A percentile compares a stretch with the other conserved stretches of the same genome.
These are phyloP conservation scores for Phascolomyces articulosus DNA, from an alignment of 371 early-diverging fungal species.

Conservation along the genomic window DNA sequence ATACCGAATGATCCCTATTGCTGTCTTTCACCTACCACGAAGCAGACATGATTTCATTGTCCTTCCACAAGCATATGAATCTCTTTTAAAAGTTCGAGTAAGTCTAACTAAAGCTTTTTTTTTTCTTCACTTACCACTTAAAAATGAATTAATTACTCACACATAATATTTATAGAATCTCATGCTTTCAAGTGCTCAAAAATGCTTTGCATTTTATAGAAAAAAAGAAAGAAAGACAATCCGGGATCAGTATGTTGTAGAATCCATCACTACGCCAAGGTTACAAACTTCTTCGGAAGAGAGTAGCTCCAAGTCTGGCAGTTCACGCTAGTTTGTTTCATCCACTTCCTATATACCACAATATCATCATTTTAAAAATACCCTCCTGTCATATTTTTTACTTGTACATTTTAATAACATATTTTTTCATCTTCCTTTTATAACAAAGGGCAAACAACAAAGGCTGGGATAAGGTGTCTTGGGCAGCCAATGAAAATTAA, in stretches of 20 bases:
- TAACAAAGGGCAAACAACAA: too few species aligned
- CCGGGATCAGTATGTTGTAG: neutral
- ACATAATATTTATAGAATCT: neutral
- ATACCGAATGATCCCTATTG: neutral
- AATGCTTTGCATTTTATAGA: neutral
- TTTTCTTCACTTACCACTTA: neutral
- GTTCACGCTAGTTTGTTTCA: too few species aligned
- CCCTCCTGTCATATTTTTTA: too few species aligned
- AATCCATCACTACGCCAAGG: neutral
- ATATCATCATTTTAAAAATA: too few species aligned
- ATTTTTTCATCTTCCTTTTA: too few species aligned
- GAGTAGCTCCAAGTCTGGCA: neutral
- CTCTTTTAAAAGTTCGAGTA: neutral
- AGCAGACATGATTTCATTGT: neutral
- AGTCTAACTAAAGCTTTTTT: neutral
- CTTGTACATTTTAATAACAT: too few species aligned
- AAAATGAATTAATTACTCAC: neutral
- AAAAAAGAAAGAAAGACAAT: neutral
- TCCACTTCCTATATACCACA: too few species aligned
- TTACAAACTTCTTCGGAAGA: neutral
- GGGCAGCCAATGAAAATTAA: too few species aligned
- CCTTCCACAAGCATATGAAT: neutral
- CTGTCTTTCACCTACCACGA: neutral
- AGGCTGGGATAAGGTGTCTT: too few species aligned
- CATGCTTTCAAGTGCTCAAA: neutral